A percentile compares a stretch with the other conserved stretches of the same genome.
phyloP scores from a whole-genome alignment of 176 grass and related monocot species.

The Oryza coarctata region DNA sequence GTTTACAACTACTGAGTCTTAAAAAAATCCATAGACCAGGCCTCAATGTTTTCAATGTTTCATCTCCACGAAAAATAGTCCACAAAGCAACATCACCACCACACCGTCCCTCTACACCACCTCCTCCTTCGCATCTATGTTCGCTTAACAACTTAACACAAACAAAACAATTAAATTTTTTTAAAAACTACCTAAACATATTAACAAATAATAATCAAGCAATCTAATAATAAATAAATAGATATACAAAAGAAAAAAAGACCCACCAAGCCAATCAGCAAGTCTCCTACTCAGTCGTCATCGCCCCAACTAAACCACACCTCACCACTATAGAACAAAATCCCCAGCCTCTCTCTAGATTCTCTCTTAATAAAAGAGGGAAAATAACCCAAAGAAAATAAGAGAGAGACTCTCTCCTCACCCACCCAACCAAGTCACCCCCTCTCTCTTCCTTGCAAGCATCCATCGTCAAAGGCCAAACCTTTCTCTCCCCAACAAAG shows the following conservation, averaged over 20 bases:
- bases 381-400: neutral
- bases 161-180: neutral
- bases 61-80: neutral
- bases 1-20: neutral
- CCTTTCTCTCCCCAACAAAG: neutral
- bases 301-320: slow-evolving; percentile 27
- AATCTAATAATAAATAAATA: neutral
- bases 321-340: slow-evolving; percentile 40
- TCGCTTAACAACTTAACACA: neutral
- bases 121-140: neutral
- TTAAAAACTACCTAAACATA: neutral
- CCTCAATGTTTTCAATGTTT: neutral
- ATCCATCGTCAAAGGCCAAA: slow-evolving; percentile 24
- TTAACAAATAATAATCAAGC: neutral
- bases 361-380: slow-evolving; percentile 25
- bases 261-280: slow-evolving; percentile 39
- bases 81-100: neutral
- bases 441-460: neutral
- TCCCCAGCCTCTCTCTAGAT: slow-evolving; percentile 35
- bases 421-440: slow-evolving; percentile 1
- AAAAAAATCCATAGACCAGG: neutral
- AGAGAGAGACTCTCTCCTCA: slow-evolving; percentile 16
- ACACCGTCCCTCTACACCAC: neutral
- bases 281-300: neutral
- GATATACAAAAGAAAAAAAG: slow-evolving; percentile 14